Evolutionary conservation across 202 grass and related monocot species (phyloP).

Genomic region (Zizania palustris): DNA sequence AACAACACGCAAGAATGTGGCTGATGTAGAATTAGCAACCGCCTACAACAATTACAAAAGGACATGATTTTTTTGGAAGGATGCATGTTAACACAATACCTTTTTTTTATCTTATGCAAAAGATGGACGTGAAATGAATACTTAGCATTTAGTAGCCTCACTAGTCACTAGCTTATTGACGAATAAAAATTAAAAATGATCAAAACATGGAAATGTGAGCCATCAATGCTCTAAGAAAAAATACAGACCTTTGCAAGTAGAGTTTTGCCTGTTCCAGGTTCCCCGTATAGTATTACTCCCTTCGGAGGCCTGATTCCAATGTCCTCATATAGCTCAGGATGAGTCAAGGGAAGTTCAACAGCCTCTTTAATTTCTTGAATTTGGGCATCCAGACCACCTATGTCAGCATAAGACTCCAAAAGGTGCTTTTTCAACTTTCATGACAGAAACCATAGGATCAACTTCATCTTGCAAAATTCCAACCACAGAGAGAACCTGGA

Average conservation of each 20-base stretch:
- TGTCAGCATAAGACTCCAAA: slow-evolving; percentile 94
- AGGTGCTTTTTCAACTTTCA: slow-evolving; percentile 98
- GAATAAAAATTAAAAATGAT: neutral
- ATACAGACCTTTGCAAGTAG: slow-evolving; percentile 78
- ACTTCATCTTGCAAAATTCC: slow-evolving; percentile 92
- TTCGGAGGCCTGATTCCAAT: slow-evolving; percentile 95
- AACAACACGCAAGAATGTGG: slow-evolving; percentile 95
- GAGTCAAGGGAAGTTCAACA: slow-evolving; percentile 88
- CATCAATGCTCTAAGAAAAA: neutral
- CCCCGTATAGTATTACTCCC: slow-evolving; percentile 93
- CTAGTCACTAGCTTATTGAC: slow-evolving; percentile 25
- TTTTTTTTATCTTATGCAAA: neutral
- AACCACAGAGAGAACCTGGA: slow-evolving; percentile 85
- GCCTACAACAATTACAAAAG: slow-evolving; percentile 50
- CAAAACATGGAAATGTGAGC: slow-evolving; percentile 14
- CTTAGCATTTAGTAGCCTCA: neutral
- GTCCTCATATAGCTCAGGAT: slow-evolving; percentile 93
- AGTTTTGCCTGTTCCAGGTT: slow-evolving; percentile 95
- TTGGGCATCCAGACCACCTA: slow-evolving; percentile 92
- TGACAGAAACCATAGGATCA: slow-evolving; percentile 96
- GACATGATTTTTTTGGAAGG: neutral
- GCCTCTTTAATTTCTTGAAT: slow-evolving; percentile 98
- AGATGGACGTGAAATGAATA: neutral
- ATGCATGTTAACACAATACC: neutral
- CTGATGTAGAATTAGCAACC: slow-evolving; percentile 95